Evolutionary conservation across 306 rosid genomes (phyloP).

Genomic region (Quercus bicolor): DNA sequence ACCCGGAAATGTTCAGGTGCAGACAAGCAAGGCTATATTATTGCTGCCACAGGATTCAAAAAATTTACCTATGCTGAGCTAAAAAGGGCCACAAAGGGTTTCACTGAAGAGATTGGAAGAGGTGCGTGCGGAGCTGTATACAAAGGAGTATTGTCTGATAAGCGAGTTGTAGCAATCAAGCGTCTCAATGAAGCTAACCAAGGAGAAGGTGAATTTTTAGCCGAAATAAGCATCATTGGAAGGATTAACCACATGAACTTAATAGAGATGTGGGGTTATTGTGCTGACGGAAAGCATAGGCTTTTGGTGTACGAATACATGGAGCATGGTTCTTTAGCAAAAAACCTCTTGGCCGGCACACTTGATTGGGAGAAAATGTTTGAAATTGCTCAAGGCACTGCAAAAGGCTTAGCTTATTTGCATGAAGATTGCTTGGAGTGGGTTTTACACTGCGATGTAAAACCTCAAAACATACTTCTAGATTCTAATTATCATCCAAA

Average conservation of each 20-base stretch:
- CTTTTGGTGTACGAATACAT: constrained; percentile 51
- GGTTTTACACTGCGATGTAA: constrained; percentile 71
- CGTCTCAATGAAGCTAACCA: constrained; percentile 32
- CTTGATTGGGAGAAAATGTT: constrained; percentile 47
- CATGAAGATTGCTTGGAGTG: constrained; percentile 72
- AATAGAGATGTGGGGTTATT: constrained; percentile 43
- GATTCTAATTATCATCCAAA: constrained; percentile 46
- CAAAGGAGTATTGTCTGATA: constrained; percentile 7
- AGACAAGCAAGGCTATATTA: constrained; percentile 23
- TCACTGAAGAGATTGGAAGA: constrained; percentile 52
- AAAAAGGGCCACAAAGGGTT: constrained; percentile 44
- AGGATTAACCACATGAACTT: too few relatives aligned
- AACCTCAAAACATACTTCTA: constrained; percentile 63
- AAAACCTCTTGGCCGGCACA: constrained; percentile 22
- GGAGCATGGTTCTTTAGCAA: constrained; percentile 47
- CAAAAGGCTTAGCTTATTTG: constrained; percentile 57
- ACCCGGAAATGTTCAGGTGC: not conserved
- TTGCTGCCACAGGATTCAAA: constrained; percentile 39
- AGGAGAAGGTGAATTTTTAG: constrained; percentile 58
- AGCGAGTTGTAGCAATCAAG: constrained; percentile 48
- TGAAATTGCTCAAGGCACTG: constrained; percentile 51
- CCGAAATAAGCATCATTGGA: not conserved
- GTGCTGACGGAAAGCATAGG: constrained; percentile 52
- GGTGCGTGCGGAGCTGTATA: constrained; percentile 47
- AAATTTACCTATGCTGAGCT: constrained; percentile 46